Conservation (phyloP, 768 basidiomycete species). For the Lentinula edodes region DNA sequence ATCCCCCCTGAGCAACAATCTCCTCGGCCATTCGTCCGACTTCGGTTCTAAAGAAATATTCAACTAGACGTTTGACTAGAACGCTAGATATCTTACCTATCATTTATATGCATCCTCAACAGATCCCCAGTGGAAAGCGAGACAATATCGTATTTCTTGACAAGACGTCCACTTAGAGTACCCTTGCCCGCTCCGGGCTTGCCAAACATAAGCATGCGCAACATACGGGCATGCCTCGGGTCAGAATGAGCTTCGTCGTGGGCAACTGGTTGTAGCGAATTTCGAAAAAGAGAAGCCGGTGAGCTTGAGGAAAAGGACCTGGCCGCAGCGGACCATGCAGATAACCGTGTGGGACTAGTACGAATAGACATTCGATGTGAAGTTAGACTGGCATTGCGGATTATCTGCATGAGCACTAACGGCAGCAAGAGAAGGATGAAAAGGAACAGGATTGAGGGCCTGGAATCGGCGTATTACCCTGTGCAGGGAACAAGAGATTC, state of each 20-base stretch:
- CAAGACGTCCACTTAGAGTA: constrained; percentile 69
- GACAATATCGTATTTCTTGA: constrained; percentile 75
- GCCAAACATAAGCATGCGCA: constrained; percentile 73
- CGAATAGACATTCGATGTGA: background rate
- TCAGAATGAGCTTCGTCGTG: constrained; percentile 48
- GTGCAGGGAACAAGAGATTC: background rate
- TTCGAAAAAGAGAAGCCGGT: constrained; percentile 2
- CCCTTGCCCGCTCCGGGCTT: constrained; percentile 87
- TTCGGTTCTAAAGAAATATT: constrained; percentile 40
- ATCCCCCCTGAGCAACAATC: constrained; percentile 72
- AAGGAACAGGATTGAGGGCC: background rate
- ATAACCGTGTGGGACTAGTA: background rate
- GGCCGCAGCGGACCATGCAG: background rate
- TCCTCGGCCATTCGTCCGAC: constrained; percentile 71
- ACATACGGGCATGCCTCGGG: constrained; percentile 89
- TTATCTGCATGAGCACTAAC: background rate
- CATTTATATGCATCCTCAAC: constrained; percentile 76
- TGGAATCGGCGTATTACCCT: background rate
- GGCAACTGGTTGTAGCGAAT: constrained; percentile 3
- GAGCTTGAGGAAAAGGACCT: background rate
- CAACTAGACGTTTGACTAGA: background rate
- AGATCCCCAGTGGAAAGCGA: constrained; percentile 82
- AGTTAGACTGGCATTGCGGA: constrained; percentile 2
- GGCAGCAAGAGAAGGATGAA: background rate
- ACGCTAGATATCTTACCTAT: constrained; percentile 33